phyloP scores from a whole-genome alignment of 78 protist species.

The Guillardia theta region DNA sequence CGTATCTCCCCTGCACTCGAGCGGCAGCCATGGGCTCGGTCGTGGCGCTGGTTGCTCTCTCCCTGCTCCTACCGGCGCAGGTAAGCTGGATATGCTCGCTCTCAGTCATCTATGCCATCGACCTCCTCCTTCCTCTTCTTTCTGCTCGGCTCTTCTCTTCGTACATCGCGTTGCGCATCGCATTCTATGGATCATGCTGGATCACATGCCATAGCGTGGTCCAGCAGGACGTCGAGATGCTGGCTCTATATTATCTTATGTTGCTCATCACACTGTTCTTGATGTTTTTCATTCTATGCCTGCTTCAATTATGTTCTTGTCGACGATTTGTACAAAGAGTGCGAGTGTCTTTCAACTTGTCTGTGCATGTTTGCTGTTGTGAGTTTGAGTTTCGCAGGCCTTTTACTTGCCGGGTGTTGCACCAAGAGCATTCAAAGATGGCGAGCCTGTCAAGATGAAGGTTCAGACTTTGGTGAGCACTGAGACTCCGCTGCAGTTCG shows the following conservation, averaged over 20 bases:
- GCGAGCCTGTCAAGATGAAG: background rate
- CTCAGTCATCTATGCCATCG: no score
- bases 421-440: constrained; percentile 2
- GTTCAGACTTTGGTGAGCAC: background rate
- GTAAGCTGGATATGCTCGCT: no score
- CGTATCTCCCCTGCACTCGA: background rate
- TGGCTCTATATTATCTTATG: background rate
- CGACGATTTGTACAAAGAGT: background rate
- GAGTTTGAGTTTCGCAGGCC: background rate
- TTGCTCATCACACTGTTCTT: background rate
- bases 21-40: background rate
- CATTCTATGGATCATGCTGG: no score
- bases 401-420: constrained; percentile 29
- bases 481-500: constrained; percentile 29
- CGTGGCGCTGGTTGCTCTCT: no score
- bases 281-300: background rate
- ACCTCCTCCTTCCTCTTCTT: no score
- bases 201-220: no score
- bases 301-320: background rate
- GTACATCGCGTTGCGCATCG: no score
- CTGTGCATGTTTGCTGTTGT: background rate
- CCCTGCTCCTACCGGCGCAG: no score
- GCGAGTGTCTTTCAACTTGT: background rate
- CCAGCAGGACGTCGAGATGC: no score
- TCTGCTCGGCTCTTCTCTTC: no score